Evolutionary conservation across 768 basidiomycete genomes (phyloP), one percentile per base, ranked within the genome.

Genomic region (Naematelia encephala): DNA sequence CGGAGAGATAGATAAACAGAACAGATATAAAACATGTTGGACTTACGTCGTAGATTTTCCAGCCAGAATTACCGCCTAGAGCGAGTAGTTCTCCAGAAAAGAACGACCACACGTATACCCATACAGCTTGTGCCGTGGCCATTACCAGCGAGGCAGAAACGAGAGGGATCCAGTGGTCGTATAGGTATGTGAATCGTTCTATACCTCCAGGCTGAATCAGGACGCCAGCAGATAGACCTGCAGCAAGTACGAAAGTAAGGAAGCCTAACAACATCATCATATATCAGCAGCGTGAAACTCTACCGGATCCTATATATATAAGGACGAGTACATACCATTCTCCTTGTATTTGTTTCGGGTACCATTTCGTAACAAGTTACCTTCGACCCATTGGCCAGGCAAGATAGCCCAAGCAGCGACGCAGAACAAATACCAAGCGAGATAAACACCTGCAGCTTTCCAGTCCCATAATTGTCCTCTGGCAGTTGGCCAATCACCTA

Each of bases 121-220:
- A 84, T 42, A 84, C 57, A 0, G 84, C 89, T 78, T 96, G 94
- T 22, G 84, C 68, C 52, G 87, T 56, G 1, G 91, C 82, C 87
- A 91, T 91, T 60, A 86, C 59, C 27, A 92, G 65, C 1, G 91
- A 82, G 0, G 91, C 90, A 13, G 92, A 91, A 34, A 88, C 77
- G 59, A 99, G 84, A 46, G 91, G 91, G 47, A 92, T 78, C 87
- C 88, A 98, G 79, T 90, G 88, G 63, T 94, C 85, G 78, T 96
- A 91, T 61, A 96, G 73, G 79, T 91, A 90, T 0, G 91, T 91
- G 80, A 96, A 88, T 0, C 87, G 82, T 59, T 84, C 79, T 26
- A 87, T 85, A 1, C 96, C 96, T 62, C 81, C 84, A 8, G 75
- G 75, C 56, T 85, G 85, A 58, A 84, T 79, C 72, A 96, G 84